Conservation (phyloP, 768 basidiomycete genomes). For the Leccinum truebloodii region DNA sequence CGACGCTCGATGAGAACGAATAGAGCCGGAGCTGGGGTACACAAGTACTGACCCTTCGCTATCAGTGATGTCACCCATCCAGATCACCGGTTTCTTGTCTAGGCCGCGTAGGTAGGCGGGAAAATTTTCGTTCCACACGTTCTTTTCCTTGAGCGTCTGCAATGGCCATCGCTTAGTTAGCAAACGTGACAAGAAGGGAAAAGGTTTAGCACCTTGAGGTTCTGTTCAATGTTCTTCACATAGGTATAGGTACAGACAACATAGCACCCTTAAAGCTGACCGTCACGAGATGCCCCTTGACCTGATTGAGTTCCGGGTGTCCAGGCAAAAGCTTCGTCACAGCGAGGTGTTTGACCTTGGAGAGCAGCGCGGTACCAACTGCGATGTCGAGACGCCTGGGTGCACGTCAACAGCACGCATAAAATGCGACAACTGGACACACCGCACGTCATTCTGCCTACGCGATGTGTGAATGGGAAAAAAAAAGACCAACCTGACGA, state of each 20-base stretch:
- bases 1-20: not conserved
- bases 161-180: conserved; percentile 1
- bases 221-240: conserved; percentile 78
- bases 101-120: conserved; percentile 65
- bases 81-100: conserved; percentile 70
- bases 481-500: too few relatives aligned
- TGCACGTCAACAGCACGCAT: not conserved
- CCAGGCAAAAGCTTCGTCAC: conserved; percentile 67
- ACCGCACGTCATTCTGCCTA: conserved; percentile 75
- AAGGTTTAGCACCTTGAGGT: conserved; percentile 59
- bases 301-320: conserved; percentile 60
- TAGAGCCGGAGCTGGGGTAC: not conserved
- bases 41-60: conserved; percentile 48
- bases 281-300: conserved; percentile 66
- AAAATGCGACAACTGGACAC: conserved; percentile 21
- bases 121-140: conserved; percentile 60
- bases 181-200: not conserved
- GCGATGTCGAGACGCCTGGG: conserved; percentile 7
- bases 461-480: too few relatives aligned
- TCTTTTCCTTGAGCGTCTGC: conserved; percentile 76
- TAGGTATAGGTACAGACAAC: conserved; percentile 68
- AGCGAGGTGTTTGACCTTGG: conserved; percentile 69
- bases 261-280: conserved; percentile 72
- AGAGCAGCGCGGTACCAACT: conserved; percentile 84
- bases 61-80: conserved; percentile 88